Evolutionary conservation across 139 green algal species (phyloP).

Genomic region (Nannochloris sp.): DNA sequence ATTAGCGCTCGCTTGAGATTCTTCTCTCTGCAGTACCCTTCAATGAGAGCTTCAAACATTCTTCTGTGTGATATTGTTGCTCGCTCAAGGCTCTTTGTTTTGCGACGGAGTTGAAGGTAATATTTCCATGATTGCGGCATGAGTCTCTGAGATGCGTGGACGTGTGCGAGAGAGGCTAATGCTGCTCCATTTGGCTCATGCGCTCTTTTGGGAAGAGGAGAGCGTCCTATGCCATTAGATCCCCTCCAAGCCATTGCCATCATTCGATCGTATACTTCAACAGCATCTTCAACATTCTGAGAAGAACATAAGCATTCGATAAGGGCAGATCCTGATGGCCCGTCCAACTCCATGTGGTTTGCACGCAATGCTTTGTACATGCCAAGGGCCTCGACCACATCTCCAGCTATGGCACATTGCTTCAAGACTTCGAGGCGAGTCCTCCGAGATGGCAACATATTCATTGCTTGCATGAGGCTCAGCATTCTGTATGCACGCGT

Average conservation of each 20-base stretch:
- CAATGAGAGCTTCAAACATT: conserved; percentile 47
- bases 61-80: conserved; percentile 15
- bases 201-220: conserved; percentile 18
- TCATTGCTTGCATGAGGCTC: conserved; percentile 34
- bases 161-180: conserved; percentile 27
- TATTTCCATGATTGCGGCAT: conserved; percentile 25
- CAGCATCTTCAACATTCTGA: conserved; percentile 20
- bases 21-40: conserved; percentile 25
- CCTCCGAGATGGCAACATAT: conserved; percentile 12
- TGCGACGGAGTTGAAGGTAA: conserved; percentile 33
- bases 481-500: conserved; percentile 41
- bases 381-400: conserved; percentile 7
- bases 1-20: conserved; percentile 29
- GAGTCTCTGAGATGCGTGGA: conserved; percentile 14
- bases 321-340: conserved; percentile 31
- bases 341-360: conserved; percentile 17
- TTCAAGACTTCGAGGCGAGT: conserved; percentile 39
- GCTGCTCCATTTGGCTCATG: conserved; percentile 27
- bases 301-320: conserved; percentile 41
- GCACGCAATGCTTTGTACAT: conserved; percentile 16
- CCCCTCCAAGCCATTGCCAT: conserved; percentile 15
- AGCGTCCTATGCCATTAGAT: not conserved
- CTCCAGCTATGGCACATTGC: conserved; percentile 22
- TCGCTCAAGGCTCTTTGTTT: conserved; percentile 3
- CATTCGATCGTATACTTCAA: conserved; percentile 41